A percentile compares a stretch with the other conserved stretches of the same genome.
Evolutionary conservation across 2,329 filamentous ascomycete genomes (phyloP).

Genomic region (Canariomyces notabilis): DNA sequence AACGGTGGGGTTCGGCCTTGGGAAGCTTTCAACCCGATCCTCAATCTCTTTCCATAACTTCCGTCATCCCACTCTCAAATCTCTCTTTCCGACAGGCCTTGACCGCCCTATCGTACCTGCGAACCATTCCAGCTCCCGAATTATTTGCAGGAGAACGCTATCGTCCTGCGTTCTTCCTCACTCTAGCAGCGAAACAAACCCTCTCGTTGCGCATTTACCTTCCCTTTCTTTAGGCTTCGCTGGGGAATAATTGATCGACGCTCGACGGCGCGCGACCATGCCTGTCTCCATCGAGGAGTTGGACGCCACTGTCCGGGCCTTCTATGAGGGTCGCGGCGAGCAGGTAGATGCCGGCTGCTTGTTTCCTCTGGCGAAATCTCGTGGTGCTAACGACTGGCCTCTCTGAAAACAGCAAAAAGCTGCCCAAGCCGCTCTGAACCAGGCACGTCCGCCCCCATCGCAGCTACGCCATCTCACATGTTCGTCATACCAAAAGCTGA

Average conservation of each 20-base stretch:
- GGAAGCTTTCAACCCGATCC: conserved; percentile 27
- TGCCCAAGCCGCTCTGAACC: conserved; percentile 87
- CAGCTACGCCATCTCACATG: conserved; percentile 13
- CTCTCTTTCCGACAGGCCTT: conserved; percentile 9
- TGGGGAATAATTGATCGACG: conserved; percentile 3
- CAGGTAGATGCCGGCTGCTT: conserved; percentile 57
- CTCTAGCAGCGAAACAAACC: conserved; percentile 3
- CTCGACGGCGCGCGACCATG: conserved; percentile 43
- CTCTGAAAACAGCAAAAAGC: conserved; percentile 75
- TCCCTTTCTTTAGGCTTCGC: neutral
- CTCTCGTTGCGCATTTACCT: neutral
- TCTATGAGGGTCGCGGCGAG: conserved; percentile 95
- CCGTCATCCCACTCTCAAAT: conserved; percentile 22
- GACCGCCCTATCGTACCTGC: conserved; percentile 11
- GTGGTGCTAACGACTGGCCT: conserved; percentile 36
- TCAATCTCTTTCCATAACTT: conserved; percentile 25
- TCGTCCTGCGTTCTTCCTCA: conserved; percentile 6
- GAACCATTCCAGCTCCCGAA: conserved; percentile 6
- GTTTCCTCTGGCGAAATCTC: conserved; percentile 7
- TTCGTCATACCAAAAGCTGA: conserved; percentile 22
- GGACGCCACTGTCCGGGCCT: conserved; percentile 91
- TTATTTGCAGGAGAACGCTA: conserved; percentile 8
- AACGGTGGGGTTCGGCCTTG: conserved; percentile 29
- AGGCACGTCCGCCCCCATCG: conserved; percentile 55
- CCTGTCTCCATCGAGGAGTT: conserved; percentile 82